Conservation (phyloP, 164 flowering plant genomes). For the grape (Vitis vinifera) region ASM3070453v1 NC_081811.1:25143001-25143500, state of each 20-base stretch:
- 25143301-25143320: neutral
- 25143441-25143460: neutral
- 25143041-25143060: conserved; percentile 27
- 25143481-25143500: conserved; percentile 27
- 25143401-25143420: neutral
- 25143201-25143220: conserved; percentile 71
- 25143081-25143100: conserved; percentile 25
- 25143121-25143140: conserved; percentile 51
- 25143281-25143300: conserved; percentile 41
- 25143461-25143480: conserved; percentile 17
- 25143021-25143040: neutral
- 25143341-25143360: neutral
- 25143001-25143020: neutral
- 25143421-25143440: neutral
- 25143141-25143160: conserved; percentile 84
- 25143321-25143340: conserved; percentile 6
- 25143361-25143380: neutral
- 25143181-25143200: conserved; percentile 80
- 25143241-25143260: conserved; percentile 69
- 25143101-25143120: conserved; percentile 30
- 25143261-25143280: conserved; percentile 39
- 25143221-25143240: conserved; percentile 82
- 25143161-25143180: conserved; percentile 91
- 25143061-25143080: conserved; percentile 37
- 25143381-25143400: neutral